Evolutionary conservation across 441 rosid species (phyloP).

Genomic region (Arabidopsis hybrid): DNA sequence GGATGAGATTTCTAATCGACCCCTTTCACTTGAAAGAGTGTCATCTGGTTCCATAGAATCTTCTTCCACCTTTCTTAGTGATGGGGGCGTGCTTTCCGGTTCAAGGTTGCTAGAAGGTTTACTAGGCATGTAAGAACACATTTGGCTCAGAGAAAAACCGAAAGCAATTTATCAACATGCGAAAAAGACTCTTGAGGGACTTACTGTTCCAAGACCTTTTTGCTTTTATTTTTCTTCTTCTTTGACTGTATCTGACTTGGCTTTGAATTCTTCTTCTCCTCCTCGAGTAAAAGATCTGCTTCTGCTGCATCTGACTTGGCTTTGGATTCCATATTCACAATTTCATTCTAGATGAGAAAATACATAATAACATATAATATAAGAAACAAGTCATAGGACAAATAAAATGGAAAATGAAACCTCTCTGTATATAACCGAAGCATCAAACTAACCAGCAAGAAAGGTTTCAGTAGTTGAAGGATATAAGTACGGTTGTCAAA

Average conservation of each 20-base stretch:
- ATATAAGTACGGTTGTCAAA: constrained; percentile 39
- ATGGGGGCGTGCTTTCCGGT: background rate
- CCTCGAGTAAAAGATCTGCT: background rate
- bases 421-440: background rate
- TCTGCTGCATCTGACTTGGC: constrained; percentile 8
- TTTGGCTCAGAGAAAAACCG: background rate
- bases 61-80: background rate
- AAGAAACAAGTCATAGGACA: background rate
- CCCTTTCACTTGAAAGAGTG: background rate
- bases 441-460: constrained; percentile 38
- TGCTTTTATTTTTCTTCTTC: constrained; percentile 6
- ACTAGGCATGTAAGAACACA: constrained; percentile 5
- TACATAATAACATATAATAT: background rate
- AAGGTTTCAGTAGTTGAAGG: constrained; percentile 25
- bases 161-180: background rate
- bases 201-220: constrained; percentile 25
- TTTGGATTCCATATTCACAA: constrained; percentile 3
- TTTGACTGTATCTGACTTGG: background rate
- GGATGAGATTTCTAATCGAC: constrained; percentile 11
- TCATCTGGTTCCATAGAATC: constrained; percentile 1
- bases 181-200: background rate
- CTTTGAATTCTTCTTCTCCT: background rate
- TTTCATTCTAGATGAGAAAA: constrained; percentile 6
- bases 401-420: background rate
- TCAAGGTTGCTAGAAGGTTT: constrained; percentile 16